phyloP scores from a whole-genome alignment of 805 yeast genomes.

The Lipomyces spencermartinsiae region DNA sequence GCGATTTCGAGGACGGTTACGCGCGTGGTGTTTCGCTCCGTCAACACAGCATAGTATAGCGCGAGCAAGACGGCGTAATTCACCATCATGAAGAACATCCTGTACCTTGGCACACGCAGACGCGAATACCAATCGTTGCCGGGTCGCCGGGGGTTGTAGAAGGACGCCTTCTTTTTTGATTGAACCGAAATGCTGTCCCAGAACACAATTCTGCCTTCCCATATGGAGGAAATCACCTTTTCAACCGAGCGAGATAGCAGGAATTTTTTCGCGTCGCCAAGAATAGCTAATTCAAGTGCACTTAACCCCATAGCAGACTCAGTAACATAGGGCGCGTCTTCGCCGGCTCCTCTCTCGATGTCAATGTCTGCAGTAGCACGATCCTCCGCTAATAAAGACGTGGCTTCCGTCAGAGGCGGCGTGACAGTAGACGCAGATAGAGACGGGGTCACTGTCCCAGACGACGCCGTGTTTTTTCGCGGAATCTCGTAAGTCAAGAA shows the following conservation, averaged over 20 bases:
- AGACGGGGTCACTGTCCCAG: conserved; percentile 1
- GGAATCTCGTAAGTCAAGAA: conserved; percentile 34
- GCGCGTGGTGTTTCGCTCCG: conserved; percentile 31
- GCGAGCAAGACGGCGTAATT: conserved; percentile 43
- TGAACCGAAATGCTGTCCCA: conserved; percentile 44
- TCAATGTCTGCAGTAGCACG: conserved; percentile 24
- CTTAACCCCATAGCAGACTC: conserved; percentile 39
- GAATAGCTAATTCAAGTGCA: conserved; percentile 42
- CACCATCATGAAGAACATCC: conserved; percentile 43
- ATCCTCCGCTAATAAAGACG: conserved; percentile 12
- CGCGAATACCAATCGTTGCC: conserved; percentile 42
- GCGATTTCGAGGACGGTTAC: conserved; percentile 40
- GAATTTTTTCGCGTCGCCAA: conserved; percentile 44
- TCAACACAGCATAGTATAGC: conserved; percentile 43
- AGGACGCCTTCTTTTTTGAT: conserved; percentile 40
- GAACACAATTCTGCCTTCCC: conserved; percentile 47
- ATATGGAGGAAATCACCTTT: conserved; percentile 41
- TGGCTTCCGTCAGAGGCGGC: conserved; percentile 15
- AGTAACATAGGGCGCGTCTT: conserved; percentile 34
- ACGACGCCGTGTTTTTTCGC: conserved; percentile 14
- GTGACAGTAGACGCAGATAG: conserved; percentile 14
- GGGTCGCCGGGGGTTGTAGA: conserved; percentile 34
- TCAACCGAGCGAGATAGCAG: conserved; percentile 43
- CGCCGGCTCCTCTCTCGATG: conserved; percentile 28
- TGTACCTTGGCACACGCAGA: conserved; percentile 46